Base-by-base conservation (phyloP, 306 rosid species). In the Hippophae rhamnoides region DNA sequence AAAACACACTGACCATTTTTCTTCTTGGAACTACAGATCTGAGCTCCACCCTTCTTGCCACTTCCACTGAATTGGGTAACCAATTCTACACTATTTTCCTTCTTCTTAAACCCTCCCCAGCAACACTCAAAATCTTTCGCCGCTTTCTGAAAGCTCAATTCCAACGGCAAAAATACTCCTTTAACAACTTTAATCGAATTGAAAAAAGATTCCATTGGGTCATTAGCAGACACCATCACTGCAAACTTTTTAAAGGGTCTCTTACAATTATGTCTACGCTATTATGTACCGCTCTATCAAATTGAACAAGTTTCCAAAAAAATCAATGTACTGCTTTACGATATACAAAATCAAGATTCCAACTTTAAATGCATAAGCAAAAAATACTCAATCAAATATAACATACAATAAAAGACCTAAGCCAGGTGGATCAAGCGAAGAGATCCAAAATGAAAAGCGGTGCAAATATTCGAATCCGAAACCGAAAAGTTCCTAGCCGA, bases 71-170 rank as follows among this genome's bases (percentile, higher is more conserved):
- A 80, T 13, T 70, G 81, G 55, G 76, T 68, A 70, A 65, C 71
- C 62, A 77, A 82, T 47, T 81, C 81, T 60, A 70, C 86, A 59
- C 78, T 71, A 58, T 73, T 62, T 7, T 51, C 68, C 56, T 62
- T 81, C 57, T 77, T 86, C 78, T 83, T 83, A 8, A 66, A 53
- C 57, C 83, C 88, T 9, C 78, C 73, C 72, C 84, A 84, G 65
- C 97, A 78, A 61, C 78, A 80, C 68, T 93, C 99, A 14, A 93
- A 77, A 81, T 93, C 99, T 57, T 76, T 86, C 8, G 94, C 89
- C 38, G 88, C 97, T 68, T 81, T 93, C 12, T 85, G 83, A 62
- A 89, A 47, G 54, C 94, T 76, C 75, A 81, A 72, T 74, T 89
- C 95, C 6, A 93, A 74, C 25, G 99, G 99, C 23, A 76, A 80